Conservation (phyloP, 495 filamentous ascomycete species). For the Xylaria intraflava region DNA sequence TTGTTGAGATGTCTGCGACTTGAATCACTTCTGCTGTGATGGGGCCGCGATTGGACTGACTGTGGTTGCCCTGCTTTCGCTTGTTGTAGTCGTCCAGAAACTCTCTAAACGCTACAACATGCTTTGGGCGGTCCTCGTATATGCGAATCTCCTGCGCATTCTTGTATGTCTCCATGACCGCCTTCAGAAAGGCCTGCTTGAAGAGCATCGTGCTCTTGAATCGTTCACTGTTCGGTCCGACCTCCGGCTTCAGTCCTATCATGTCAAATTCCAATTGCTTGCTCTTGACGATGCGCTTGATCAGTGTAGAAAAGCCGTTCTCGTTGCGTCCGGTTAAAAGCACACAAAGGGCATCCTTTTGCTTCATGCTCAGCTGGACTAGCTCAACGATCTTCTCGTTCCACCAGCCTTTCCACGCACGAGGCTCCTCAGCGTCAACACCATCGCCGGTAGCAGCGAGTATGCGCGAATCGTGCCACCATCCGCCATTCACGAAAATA, state of each 20-base stretch:
- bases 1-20: slow-evolving; percentile 67
- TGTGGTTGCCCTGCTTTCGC: slow-evolving; percentile 29
- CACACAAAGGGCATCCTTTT: slow-evolving; percentile 80
- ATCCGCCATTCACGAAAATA: slow-evolving; percentile 77
- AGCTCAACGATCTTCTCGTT: slow-evolving; percentile 87
- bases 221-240: slow-evolving; percentile 67
- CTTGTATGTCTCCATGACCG: slow-evolving; percentile 76
- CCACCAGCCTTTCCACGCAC: slow-evolving; percentile 94
- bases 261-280: slow-evolving; percentile 82
- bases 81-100: slow-evolving; percentile 71
- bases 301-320: slow-evolving; percentile 63
- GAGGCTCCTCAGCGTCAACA: slow-evolving; percentile 70
- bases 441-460: slow-evolving; percentile 83
- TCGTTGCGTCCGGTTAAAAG: slow-evolving; percentile 87
- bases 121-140: slow-evolving; percentile 55
- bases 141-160: slow-evolving; percentile 72
- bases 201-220: slow-evolving; percentile 77
- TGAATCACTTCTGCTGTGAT: slow-evolving; percentile 78
- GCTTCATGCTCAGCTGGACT: slow-evolving; percentile 72
- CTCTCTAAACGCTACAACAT: slow-evolving; percentile 72
- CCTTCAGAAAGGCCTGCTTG: slow-evolving; percentile 76
- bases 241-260: slow-evolving; percentile 78
- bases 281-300: slow-evolving; percentile 75
- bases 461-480: slow-evolving; percentile 93
- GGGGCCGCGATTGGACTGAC: slow-evolving; percentile 44